These are phyloP conservation scores for Suillus placidus DNA, from an alignment of 768 basidiomycete species.

Conservation along the genomic window DNA sequence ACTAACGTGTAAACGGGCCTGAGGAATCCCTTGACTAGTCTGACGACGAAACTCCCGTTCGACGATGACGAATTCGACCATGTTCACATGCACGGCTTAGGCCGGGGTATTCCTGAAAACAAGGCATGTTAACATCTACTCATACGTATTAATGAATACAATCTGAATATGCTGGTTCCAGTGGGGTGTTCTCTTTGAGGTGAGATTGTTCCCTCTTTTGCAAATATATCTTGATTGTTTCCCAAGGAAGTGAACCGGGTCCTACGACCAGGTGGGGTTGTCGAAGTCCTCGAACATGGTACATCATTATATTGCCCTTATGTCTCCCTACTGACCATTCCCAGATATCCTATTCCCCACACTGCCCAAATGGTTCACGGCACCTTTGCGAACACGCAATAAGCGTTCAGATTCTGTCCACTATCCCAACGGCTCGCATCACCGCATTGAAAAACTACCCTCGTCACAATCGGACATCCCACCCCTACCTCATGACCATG, in stretches of 20 bases:
- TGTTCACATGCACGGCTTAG: slow-evolving; percentile 70
- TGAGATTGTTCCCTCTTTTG: slow-evolving; percentile 24
- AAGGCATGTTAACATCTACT: slow-evolving; percentile 46
- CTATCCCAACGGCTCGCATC: slow-evolving; percentile 49
- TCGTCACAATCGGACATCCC: slow-evolving; percentile 35
- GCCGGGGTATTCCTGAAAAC: slow-evolving; percentile 72
- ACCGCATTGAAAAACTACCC: slow-evolving; percentile 32
- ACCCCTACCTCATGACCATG: slow-evolving; percentile 63
- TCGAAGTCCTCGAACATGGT: slow-evolving; percentile 80
- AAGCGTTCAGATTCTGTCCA: slow-evolving; percentile 52
- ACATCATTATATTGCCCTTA: slow-evolving; percentile 16
- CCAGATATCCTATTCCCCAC: slow-evolving; percentile 76
- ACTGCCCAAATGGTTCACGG: slow-evolving; percentile 78
- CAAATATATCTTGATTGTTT: slow-evolving; percentile 8
- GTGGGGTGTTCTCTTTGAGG: slow-evolving; percentile 74
- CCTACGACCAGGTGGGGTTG: slow-evolving; percentile 65
- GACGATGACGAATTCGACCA: slow-evolving; percentile 84
- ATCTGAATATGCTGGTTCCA: slow-evolving; percentile 28
- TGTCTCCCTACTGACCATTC: not conserved
- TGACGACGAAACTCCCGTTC: slow-evolving; percentile 77
- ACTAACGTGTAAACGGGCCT: not conserved
- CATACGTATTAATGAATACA: slow-evolving; percentile 10
- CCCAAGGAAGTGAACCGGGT: slow-evolving; percentile 72
- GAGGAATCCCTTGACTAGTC: slow-evolving; percentile 37
- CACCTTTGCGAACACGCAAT: slow-evolving; percentile 59